These are phyloP conservation scores for Panicum virgatum DNA, from an alignment of 202 grass and related monocot species.

Conservation along the genomic window DNA sequence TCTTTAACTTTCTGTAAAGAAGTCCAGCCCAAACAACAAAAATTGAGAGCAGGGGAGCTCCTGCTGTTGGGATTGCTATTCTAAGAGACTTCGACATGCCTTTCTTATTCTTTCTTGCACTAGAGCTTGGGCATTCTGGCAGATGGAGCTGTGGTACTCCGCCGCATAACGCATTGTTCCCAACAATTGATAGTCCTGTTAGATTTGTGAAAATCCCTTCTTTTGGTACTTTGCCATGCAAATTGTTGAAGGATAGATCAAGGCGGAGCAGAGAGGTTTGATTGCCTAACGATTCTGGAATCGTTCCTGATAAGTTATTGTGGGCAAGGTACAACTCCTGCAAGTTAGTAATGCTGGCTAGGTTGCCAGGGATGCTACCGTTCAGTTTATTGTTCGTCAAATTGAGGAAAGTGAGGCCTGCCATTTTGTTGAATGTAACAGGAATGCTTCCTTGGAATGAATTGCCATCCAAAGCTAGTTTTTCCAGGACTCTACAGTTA, in stretches of 20 bases:
- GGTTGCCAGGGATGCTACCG: not conserved
- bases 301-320: not conserved
- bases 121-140: not conserved
- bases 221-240: not conserved
- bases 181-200: not conserved
- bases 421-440: constrained; percentile 26
- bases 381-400: constrained; percentile 20
- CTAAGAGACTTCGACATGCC: not conserved
- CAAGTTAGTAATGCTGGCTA: not conserved
- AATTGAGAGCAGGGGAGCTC: not conserved
- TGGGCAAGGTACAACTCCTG: constrained; percentile 33
- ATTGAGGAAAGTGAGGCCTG: constrained; percentile 12
- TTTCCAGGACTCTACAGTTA: constrained; percentile 13
- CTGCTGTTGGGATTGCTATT: not conserved
- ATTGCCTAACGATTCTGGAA: not conserved
- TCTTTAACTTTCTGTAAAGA: not conserved
- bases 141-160: not conserved
- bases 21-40: not conserved
- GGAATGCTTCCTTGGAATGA: constrained; percentile 28
- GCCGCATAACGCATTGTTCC: not conserved
- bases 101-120: not conserved
- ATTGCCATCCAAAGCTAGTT: constrained; percentile 2
- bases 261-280: not conserved
- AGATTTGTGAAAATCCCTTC: not conserved
- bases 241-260: constrained; percentile 12